phyloP scores from a whole-genome alignment of 192 early-diverging fungal genomes.

The Podila epigama region DNA sequence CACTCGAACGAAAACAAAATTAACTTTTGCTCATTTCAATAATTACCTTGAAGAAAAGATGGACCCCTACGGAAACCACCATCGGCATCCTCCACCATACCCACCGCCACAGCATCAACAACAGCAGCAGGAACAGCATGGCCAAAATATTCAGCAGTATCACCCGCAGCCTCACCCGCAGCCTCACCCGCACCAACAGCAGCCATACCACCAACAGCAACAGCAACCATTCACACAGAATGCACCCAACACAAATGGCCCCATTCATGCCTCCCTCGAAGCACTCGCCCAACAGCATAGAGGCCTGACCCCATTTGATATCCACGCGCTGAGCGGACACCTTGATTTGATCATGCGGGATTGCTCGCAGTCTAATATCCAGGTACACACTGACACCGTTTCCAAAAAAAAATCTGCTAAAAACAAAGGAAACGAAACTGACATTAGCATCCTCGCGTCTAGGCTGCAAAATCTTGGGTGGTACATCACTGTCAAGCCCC shows the following conservation, averaged over 20 bases:
- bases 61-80: background rate
- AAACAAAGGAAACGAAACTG: background rate
- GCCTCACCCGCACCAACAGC: background rate
- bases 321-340: constrained; percentile 29
- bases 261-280: constrained; percentile 21
- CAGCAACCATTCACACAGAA: background rate
- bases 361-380: constrained; percentile 62
- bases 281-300: constrained; percentile 15
- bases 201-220: background rate
- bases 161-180: background rate
- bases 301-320: constrained; percentile 11
- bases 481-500: constrained; percentile 52
- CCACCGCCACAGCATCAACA: background rate
- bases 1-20: background rate
- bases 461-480: constrained; percentile 63
- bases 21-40: background rate
- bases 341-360: constrained; percentile 58
- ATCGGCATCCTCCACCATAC: background rate
- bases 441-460: background rate
- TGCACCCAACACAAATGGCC: background rate
- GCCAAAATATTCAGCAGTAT: background rate
- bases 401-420: background rate
- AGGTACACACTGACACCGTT: constrained; percentile 34
- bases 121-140: background rate
- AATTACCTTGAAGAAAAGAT: background rate